Evolutionary conservation across 495 filamentous ascomycete species (phyloP).

Genomic region (Elaphomyces granulatus): DNA sequence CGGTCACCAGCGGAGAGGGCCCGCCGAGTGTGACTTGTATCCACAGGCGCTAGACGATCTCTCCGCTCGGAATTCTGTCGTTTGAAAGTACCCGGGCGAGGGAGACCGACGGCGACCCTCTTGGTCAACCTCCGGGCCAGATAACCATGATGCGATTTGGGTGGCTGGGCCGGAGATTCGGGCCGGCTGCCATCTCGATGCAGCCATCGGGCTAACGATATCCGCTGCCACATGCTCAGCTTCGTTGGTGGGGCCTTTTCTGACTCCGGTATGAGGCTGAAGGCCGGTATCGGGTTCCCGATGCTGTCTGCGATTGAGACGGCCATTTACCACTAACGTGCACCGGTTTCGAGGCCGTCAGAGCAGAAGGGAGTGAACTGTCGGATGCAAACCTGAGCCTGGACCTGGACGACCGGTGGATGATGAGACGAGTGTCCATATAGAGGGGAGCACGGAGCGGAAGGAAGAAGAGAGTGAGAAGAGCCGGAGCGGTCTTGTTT

Average conservation of each 20-base stretch:
- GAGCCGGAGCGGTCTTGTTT: not conserved
- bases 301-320: slow-evolving; percentile 30
- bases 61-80: slow-evolving; percentile 68
- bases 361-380: not conserved
- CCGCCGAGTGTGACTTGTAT: slow-evolving; percentile 55
- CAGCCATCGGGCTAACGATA: slow-evolving; percentile 33
- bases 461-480: not conserved
- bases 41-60: slow-evolving; percentile 51
- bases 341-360: not conserved
- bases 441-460: no score
- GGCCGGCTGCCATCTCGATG: slow-evolving; percentile 27
- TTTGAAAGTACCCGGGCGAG: slow-evolving; percentile 60
- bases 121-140: slow-evolving; percentile 44
- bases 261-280: slow-evolving; percentile 21
- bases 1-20: slow-evolving; percentile 61
- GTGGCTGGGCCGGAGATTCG: slow-evolving; percentile 10
- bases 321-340: slow-evolving; percentile 24
- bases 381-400: no score
- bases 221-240: slow-evolving; percentile 37
- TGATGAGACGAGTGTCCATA: not conserved
- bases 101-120: slow-evolving; percentile 55
- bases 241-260: slow-evolving; percentile 25
- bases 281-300: slow-evolving; percentile 24
- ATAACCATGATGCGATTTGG: slow-evolving; percentile 24
- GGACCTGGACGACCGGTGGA: not conserved